Evolutionary conservation across 768 basidiomycete species (phyloP), one percentile per base, ranked within the genome.

Genomic region (Tephrocybe sp.): DNA sequence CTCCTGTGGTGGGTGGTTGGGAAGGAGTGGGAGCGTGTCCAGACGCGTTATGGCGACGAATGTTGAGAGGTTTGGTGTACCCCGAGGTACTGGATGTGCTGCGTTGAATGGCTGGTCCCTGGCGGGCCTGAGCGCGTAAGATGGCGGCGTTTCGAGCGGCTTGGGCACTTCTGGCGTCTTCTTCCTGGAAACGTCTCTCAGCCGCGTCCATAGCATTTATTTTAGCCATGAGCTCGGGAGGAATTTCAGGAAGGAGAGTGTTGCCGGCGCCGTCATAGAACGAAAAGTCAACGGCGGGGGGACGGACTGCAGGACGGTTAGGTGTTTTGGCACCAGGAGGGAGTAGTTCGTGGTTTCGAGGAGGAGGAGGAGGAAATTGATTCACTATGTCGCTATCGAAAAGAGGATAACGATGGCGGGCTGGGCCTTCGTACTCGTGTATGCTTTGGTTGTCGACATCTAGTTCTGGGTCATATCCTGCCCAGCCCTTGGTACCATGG

Each of bases 171-270:
- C 36, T 34, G 22, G 25, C n/a, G 25, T 51, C 30, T 21, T 41
- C 37, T 19, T 32, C 21, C 32, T 44, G 19, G 9, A 36, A 16
- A 19, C 30, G 50, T 26, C 30, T 37, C 43, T 46, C 21, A 16
- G 47, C 45, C 5, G 45, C 45, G 5, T 22, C 15, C 38, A 52
- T 19, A 22, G 54, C 36, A n/a, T 31, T 37, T 13, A 55, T 44
- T 43, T 55, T 55, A 7, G 54, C 54, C 22, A 44, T 51, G 5
- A 55, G 21, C 5, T 16, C 32, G 19, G 54, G 54, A 19, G 22
- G 28, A 16, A 48, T 24, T 4, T 47, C 49, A 0, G 54, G 54
- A 13, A 55, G 41, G 16, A 55, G 50, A 13, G 44, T 35, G 18
- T 43, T 34, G 3, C 35, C 28, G 21, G 35, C n/a, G 24, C 35